Base-by-base conservation (phyloP, 768 basidiomycete species). In the Collybia nuda region DNA sequence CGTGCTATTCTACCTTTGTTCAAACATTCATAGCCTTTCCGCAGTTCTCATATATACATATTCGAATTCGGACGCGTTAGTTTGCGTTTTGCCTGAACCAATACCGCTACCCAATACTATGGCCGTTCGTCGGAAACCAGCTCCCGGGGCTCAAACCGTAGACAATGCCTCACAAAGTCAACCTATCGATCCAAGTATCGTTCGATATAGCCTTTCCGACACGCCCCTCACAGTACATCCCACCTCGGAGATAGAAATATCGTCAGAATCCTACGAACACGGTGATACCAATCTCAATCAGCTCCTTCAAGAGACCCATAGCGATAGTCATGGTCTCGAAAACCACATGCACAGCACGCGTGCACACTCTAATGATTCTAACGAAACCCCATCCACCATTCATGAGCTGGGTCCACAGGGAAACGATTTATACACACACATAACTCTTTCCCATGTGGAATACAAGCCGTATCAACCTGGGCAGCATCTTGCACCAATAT, bases 391-490 rank as follows among this genome's bases (percentile, higher is more conserved):
- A 11, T 5, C 32, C 7, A 11, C 32, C 32, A 3, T 5, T 11
- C 28, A 28, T 28, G 28, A 5, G 5, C 28, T 11, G 28, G 5
- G 5, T 5, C 14, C 32, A 5, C 32, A 32, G 7, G 12, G 14
- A 21, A 51, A 8, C 23, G 19, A 41, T 39, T 54, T 47, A 44
- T 59, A 37, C 47, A 43, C 6, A 39, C 22, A 24, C 53, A 49
- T 28, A 32, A 44, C 40, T 53, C 59, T 18, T 44, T 59, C 40
- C 26, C 45, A 24, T 18, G 51, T 53, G 24, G 60, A 66, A 46
- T 77, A 75, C 49, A 64, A 60, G 21, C 77, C 76, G 47, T 86
- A 86, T 55, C 77, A 82, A 49, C 84, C 81, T 21, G 84, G 84
- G 2, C 82, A 85, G 58, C 73, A 73, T 45, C 68, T 86, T 14